Evolutionary conservation across 371 early-diverging fungal genomes (phyloP), one percentile per base, ranked within the genome.

Genomic region (Mucor mucedo): DNA sequence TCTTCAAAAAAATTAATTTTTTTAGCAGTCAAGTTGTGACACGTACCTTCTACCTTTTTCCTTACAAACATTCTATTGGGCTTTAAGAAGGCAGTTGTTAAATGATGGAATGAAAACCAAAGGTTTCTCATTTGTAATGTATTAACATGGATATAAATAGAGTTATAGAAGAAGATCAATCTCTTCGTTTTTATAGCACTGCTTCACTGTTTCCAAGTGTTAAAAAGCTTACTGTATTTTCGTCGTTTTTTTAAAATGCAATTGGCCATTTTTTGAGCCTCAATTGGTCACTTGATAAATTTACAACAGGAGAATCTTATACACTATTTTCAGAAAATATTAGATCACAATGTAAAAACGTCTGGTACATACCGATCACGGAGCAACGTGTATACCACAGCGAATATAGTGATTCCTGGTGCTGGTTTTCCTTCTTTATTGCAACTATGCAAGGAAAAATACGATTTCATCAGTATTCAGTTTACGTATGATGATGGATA

Each of bases 401-500:
- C 38, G 38, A 58, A 58, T 48, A 47, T 38, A 48, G 49, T 58
- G 49, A 35, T 58, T 48, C 35, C 8, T 35, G 2, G 35, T 1
- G 35, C 35, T 35, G 8, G 35, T 35, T 35, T 59, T 50, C 40
- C 58, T 58, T 58, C 59, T 59, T 59, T 50, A 50, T 59, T 59
- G 52, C 49, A 59, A 50, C 49, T 59, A 50, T 59, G 14, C 52
- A 50, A 52, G 52, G 52, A 14, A 42, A 42, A n/a, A 42, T 42
- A 57, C 58, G 13, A 57, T 45, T 32, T 45, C 32, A 57, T 45
- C n/a, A 57, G 33, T 45, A 57, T 44, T 57, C 32, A 57, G 33
- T 65, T 50, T 65, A 41, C 59, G 52, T 65, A 54, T 59, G 59
- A 54, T 58, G 53, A 64, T 57, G 64, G 64, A 35, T 49, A 58